Conservation (phyloP, 2,329 filamentous ascomycete species). For the Pseudogymnoascus sp. region DNA sequence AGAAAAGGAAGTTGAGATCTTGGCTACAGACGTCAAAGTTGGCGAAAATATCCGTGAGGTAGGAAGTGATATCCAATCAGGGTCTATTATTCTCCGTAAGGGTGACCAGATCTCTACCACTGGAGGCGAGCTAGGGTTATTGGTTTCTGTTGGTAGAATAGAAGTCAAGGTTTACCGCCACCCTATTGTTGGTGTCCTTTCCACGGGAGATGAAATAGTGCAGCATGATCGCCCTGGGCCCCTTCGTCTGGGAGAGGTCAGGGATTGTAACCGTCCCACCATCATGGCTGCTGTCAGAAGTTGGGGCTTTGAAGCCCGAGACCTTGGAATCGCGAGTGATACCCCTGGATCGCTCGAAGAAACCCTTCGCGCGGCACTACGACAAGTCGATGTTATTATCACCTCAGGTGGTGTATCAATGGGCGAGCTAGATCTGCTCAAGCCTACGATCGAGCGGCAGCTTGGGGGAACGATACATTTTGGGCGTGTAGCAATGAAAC, state of each 20-base stretch:
- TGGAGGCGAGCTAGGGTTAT: slow-evolving; percentile 83
- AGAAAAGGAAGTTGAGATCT: slow-evolving; percentile 80
- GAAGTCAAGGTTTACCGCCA: slow-evolving; percentile 66
- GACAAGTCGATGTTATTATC: slow-evolving; percentile 72
- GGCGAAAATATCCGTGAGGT: slow-evolving; percentile 89
- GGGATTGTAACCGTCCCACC: slow-evolving; percentile 87
- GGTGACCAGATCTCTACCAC: slow-evolving; percentile 79
- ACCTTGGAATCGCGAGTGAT: slow-evolving; percentile 79
- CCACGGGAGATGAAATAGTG: slow-evolving; percentile 91
- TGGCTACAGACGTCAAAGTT: slow-evolving; percentile 64
- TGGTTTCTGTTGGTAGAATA: slow-evolving; percentile 74
- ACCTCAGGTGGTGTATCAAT: slow-evolving; percentile 95
- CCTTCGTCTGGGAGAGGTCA: slow-evolving; percentile 73
- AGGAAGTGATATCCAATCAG: slow-evolving; percentile 74
- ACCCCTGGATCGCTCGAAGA: slow-evolving; percentile 67
- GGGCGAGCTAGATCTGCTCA: slow-evolving; percentile 94
- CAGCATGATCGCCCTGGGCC: slow-evolving; percentile 56
- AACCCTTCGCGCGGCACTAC: slow-evolving; percentile 66
- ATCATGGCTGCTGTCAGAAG: slow-evolving; percentile 69
- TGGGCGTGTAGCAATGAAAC: slow-evolving; percentile 94
- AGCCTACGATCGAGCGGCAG: slow-evolving; percentile 86
- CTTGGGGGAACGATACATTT: slow-evolving; percentile 94
- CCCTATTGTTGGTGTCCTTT: slow-evolving; percentile 78
- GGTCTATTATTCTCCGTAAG: slow-evolving; percentile 61
- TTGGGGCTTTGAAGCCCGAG: slow-evolving; percentile 71